Conservation (phyloP, 164 flowering plant genomes). For the Aristolochia californica region DNA sequence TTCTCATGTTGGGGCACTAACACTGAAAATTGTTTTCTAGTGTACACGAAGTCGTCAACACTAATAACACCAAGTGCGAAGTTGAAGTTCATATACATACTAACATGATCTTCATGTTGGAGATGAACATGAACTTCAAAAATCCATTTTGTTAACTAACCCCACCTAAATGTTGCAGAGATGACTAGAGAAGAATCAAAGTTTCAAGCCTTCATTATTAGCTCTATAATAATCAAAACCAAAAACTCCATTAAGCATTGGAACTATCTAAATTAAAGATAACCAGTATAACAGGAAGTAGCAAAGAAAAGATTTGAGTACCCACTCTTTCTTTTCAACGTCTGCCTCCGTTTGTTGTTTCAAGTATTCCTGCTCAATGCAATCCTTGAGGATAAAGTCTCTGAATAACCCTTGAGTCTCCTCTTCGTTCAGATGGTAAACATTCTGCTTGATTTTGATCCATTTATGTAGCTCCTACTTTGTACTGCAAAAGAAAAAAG, state of each 20-base stretch:
- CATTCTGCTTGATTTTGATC: slow-evolving; percentile 84
- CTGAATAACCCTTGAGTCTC: slow-evolving; percentile 84
- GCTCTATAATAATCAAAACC: neutral
- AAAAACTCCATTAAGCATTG: neutral
- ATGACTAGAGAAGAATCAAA: neutral
- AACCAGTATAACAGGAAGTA: neutral
- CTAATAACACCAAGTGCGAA: too few relatives aligned
- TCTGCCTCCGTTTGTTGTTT: slow-evolving; percentile 18
- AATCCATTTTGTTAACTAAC: too few relatives aligned
- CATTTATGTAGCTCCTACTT: slow-evolving; percentile 92
- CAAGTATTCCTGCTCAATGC: slow-evolving; percentile 78
- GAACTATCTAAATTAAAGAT: neutral
- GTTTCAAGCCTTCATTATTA: neutral
- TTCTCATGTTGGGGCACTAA: too few relatives aligned
- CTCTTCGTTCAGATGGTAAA: slow-evolving; percentile 70
- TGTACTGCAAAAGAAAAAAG: slow-evolving; percentile 30
- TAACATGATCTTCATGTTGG: too few relatives aligned
- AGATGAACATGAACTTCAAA: too few relatives aligned
- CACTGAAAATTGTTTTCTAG: too few relatives aligned
- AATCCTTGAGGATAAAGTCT: slow-evolving; percentile 79
- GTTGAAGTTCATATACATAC: too few relatives aligned
- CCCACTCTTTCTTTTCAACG: slow-evolving; percentile 15
- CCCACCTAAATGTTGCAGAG: neutral
- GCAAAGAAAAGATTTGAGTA: neutral
- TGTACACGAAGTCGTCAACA: too few relatives aligned